Conservation (phyloP, 352 stramenopile species). For the Globisporangium takayamanum region DNA sequence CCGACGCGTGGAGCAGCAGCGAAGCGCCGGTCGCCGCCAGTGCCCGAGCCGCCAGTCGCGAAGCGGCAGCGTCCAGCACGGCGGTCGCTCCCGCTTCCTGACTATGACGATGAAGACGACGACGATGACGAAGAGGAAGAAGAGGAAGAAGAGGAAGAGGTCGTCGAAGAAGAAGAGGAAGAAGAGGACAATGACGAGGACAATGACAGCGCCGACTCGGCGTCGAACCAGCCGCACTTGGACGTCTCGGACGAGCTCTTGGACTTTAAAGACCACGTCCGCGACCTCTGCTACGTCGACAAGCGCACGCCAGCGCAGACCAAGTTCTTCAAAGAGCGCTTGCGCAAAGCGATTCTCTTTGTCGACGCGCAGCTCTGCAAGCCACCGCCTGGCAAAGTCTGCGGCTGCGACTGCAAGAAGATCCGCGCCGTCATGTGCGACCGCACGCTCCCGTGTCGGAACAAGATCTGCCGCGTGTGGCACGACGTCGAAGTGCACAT, state of each 20-base stretch:
- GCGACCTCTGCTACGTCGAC: conserved; percentile 58
- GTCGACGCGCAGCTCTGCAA: conserved; percentile 60
- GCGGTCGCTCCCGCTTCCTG: conserved; percentile 12
- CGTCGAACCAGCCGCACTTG: conserved; percentile 28
- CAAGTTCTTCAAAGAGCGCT: conserved; percentile 62
- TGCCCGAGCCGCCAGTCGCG: conserved; percentile 1
- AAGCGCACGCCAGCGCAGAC: conserved; percentile 40
- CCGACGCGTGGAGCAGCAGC: not conserved
- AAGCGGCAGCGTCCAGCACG: conserved; percentile 10
- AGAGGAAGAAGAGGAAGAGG: conserved; percentile 15
- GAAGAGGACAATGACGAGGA: conserved; percentile 19
- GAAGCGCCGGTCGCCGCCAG: conserved; percentile 10
- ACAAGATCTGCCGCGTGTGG: conserved; percentile 67
- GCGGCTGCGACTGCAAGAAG: conserved; percentile 44
- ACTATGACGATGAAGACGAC: conserved; percentile 8
- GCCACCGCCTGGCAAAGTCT: conserved; percentile 38
- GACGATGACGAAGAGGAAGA: conserved; percentile 6
- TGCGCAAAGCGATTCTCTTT: conserved; percentile 61
- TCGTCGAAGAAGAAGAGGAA: conserved; percentile 8
- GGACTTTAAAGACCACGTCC: conserved; percentile 60
- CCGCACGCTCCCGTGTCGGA: conserved; percentile 48
- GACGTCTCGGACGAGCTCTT: conserved; percentile 44
- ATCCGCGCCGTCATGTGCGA: conserved; percentile 67
- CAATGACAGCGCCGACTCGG: conserved; percentile 11
- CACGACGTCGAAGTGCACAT: conserved; percentile 68